Evolutionary conservation across 371 early-diverging fungal genomes (phyloP), one percentile per base, ranked within the genome.

Genomic region (Rhizoclosmatium hyalinum): DNA sequence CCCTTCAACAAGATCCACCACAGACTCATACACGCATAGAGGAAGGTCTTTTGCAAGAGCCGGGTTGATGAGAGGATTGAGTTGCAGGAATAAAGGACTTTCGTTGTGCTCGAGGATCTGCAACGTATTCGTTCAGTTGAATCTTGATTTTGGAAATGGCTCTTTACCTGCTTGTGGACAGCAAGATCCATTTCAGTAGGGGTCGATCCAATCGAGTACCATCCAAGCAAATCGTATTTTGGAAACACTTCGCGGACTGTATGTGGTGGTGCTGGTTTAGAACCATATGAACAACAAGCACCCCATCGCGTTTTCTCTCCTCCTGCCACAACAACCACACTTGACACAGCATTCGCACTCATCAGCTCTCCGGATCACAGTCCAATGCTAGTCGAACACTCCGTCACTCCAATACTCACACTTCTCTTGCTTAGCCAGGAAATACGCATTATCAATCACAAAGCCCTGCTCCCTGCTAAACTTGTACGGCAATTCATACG

Each of bases 241-340:
- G 94, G 94, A 79, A 94, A 95, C 41, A 95, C 95, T 79, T 93
- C 93, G 54, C 89, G 89, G 77, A 92, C 95, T 94, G 39, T 62
- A 53, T 12, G 53, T 12, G 14, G 53, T 10, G 53, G 53, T 53
- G 53, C n/a, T 53, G n/a, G 53, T n/a, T 10, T 53, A n/a, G 53
- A 1, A 32, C 32, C 32, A 32, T 32, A 32, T 32, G 32, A 32
- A 32, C 32, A 32, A 32, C 32, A 32, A 32, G 32, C 32, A 32
- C 32, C 32, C 32, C 32, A 32, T 32, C 32, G 32, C 32, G 32
- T 32, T 32, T 32, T 32, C 32, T 32, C 32, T 32, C 32, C 32
- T 32, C 32, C 32, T 32, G 32, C 32, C 32, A 32, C 32, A 32
- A 32, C 32, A 50, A 50, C 6, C 6, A 50, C 12, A 50, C 6